These are phyloP conservation scores for Trichomonas gallinae DNA, from an alignment of 208 protist genomes.

Conservation along the genomic window DNA sequence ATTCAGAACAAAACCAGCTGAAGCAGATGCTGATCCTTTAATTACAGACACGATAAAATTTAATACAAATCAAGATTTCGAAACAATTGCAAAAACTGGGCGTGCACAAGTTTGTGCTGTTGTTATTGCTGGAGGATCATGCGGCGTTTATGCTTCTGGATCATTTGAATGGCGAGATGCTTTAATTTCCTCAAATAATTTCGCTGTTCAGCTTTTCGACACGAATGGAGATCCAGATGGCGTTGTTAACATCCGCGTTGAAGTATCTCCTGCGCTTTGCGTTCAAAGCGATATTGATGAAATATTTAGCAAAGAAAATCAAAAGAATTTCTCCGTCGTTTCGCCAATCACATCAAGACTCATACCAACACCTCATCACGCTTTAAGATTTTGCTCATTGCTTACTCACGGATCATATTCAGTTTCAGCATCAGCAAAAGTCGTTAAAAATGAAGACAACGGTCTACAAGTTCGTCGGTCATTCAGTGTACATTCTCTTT, in stretches of 20 bases:
- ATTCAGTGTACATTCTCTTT: neutral
- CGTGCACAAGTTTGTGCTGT: neutral
- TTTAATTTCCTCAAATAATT: neutral
- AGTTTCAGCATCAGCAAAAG: neutral
- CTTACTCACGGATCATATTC: neutral
- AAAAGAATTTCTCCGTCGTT: neutral
- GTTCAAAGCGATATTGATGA: neutral
- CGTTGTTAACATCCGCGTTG: neutral
- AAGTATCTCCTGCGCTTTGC: neutral
- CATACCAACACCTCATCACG: neutral
- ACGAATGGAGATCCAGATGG: neutral
- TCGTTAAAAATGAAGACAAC: neutral
- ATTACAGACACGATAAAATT: neutral
- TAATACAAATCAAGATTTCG: neutral
- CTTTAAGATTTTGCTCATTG: neutral
- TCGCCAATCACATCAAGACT: neutral
- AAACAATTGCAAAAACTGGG: neutral
- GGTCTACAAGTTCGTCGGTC: neutral
- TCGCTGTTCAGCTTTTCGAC: neutral
- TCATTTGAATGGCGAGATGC: neutral
- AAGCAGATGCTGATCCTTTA: neutral
- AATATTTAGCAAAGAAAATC: neutral
- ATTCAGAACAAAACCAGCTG: neutral
- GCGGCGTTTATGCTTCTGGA: neutral
- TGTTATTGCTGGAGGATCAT: neutral